Base-by-base conservation (phyloP, 2,329 filamentous ascomycete species). In the Colletotrichum nymphaeae region DNA sequence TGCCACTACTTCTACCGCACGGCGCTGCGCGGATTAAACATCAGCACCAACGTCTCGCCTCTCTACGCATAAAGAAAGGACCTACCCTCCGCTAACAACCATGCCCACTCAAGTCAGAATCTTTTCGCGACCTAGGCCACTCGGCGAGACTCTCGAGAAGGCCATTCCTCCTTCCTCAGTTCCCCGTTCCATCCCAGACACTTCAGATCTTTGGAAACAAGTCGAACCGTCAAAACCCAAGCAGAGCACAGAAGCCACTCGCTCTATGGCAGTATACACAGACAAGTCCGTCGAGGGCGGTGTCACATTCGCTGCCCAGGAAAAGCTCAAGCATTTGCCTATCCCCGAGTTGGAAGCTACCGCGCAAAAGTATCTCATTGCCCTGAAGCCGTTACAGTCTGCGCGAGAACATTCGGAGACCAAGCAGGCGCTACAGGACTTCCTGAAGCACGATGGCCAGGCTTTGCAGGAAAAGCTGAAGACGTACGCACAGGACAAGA, bases 1-100 rank as follows among this genome's bases (percentile, higher is more conserved):
- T 97, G 94, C 80, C 94, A 97, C 83, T 97, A 97, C 86, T 97
- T 97, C 86, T 97, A 94, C 87, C 94, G 94, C 87, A 97, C 93
- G 83, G 93, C 94, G 81, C 86, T 97, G 85, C 94, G 94, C 87
- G 92, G 95, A 81, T 87, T 97, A 78, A 96, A 93, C 80, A 92
- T 97, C 78, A 90, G 91, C 85, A 97, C 94, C 78, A 89, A 86
- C 79, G 90, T 97, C 83, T 94, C 93, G 77, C 92, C 93, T 78
- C 86, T 94, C 67, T 95, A 94, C 86, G 89, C 88, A 84, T 94
- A 87, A 72, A 88, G 78, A 81, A 76, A 30, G 11, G 28, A 30
- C 11, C 11, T 11, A 12, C 84, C 78, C 30, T 35, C 42, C 55
- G 53, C 73, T 73, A 56, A 75, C 80, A 79, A 73, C 37, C 67